phyloP scores from a whole-genome alignment of 495 filamentous ascomycete genomes.

The Penicillium canescens region DNA sequence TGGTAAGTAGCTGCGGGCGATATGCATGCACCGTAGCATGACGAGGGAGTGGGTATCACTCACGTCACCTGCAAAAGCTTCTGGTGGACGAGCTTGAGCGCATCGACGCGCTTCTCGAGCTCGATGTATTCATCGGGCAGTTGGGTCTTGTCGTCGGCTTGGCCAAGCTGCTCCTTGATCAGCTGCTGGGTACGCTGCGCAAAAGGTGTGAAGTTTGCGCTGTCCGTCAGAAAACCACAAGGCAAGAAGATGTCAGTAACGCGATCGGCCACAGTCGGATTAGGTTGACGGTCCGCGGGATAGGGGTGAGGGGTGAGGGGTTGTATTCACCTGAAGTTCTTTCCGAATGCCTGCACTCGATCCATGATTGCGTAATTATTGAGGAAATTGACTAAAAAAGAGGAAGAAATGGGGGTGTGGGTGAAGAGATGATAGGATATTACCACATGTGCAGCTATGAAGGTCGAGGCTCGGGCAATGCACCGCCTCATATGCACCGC shows the following conservation, averaged over 20 bases:
- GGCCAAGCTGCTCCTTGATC: constrained; percentile 94
- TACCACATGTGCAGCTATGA: constrained; percentile 12
- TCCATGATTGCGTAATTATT: constrained; percentile 51
- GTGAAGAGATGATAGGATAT: constrained; percentile 12
- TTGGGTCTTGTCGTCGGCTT: constrained; percentile 96
- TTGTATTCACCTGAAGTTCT: constrained; percentile 64
- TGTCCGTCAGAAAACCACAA: constrained; percentile 28
- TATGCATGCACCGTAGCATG: neutral
- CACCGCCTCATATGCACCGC: constrained; percentile 33
- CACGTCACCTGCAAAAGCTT: constrained; percentile 96
- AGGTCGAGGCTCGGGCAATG: constrained; percentile 18
- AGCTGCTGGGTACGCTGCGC: constrained; percentile 93
- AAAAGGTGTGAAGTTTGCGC: constrained; percentile 80
- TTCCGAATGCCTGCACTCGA: constrained; percentile 71
- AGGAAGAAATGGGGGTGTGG: neutral
- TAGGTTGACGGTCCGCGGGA: constrained; percentile 9
- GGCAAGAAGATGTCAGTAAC: constrained; percentile 30
- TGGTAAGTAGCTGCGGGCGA: constrained; percentile 3
- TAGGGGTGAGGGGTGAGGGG: constrained; percentile 9
- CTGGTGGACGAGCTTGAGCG: constrained; percentile 93
- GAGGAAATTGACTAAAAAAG: constrained; percentile 3
- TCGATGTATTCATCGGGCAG: constrained; percentile 97
- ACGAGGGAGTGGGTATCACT: constrained; percentile 31
- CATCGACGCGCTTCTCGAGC: constrained; percentile 98
- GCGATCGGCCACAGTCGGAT: constrained; percentile 5